Evolutionary conservation across 2,329 filamentous ascomycete genomes (phyloP).

Genomic region (Cadophora malorum): DNA sequence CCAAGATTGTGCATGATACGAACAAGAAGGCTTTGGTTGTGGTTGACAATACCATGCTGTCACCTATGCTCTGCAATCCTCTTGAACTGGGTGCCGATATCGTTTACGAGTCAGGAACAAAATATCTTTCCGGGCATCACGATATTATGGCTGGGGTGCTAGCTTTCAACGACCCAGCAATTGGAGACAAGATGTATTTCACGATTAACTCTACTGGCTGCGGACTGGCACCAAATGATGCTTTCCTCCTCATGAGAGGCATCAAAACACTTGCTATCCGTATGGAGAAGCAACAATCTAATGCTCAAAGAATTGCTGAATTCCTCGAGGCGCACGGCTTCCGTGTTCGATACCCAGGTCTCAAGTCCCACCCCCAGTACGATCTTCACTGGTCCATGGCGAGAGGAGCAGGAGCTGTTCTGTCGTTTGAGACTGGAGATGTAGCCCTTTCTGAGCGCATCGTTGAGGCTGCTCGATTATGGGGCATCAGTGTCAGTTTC

Average conservation of each 20-base stretch:
- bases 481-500: slow-evolving; percentile 96
- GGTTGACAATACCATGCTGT: slow-evolving; percentile 99
- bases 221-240: slow-evolving; percentile 92
- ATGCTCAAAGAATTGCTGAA: slow-evolving; percentile 87
- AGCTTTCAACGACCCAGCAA: slow-evolving; percentile 79
- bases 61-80: slow-evolving; percentile 90
- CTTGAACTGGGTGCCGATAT: slow-evolving; percentile 94
- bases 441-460: slow-evolving; percentile 84
- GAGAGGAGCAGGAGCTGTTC: slow-evolving; percentile 88
- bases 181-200: slow-evolving; percentile 93
- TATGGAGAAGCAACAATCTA: slow-evolving; percentile 98
- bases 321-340: slow-evolving; percentile 93
- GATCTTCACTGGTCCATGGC: slow-evolving; percentile 96
- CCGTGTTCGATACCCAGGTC: slow-evolving; percentile 90
- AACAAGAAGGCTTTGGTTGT: slow-evolving; percentile 84
- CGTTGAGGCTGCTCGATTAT: slow-evolving; percentile 89
- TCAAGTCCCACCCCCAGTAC: slow-evolving; percentile 96
- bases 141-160: slow-evolving; percentile 99
- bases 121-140: slow-evolving; percentile 97
- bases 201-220: slow-evolving; percentile 97
- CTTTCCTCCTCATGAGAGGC: slow-evolving; percentile 92
- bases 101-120: slow-evolving; percentile 96
- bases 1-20: slow-evolving; percentile 74
- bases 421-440: slow-evolving; percentile 96
- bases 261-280: slow-evolving; percentile 96